Evolutionary conservation across 768 basidiomycete species (phyloP).

Genomic region (Rhodotorula sphaerocarpa): DNA sequence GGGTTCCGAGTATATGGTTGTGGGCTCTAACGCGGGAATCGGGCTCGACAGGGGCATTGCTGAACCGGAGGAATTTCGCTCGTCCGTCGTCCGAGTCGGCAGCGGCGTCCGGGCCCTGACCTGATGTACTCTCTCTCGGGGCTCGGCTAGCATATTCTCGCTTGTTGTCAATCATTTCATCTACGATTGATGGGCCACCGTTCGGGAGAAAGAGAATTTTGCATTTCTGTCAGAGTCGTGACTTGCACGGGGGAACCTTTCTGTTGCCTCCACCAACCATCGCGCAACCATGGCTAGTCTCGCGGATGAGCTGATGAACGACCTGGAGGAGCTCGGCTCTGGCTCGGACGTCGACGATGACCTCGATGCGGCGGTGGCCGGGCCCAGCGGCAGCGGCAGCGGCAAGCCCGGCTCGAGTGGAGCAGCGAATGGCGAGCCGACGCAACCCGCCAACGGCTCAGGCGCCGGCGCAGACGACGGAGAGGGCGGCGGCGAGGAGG

Average conservation of each 20-base stretch:
- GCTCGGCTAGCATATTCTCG: neutral
- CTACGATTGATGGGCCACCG: too few species aligned
- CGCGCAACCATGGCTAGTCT: constrained; percentile 46
- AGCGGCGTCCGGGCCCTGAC: neutral
- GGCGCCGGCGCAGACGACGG: constrained; percentile 42
- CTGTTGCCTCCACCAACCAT: too few species aligned
- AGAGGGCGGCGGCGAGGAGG: constrained; percentile 43
- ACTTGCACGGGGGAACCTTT: too few species aligned
- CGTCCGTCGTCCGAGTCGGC: neutral
- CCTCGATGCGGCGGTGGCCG: constrained; percentile 38
- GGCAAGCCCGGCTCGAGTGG: constrained; percentile 21
- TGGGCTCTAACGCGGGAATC: too few species aligned
- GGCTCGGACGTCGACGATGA: constrained; percentile 52
- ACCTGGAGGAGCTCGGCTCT: constrained; percentile 58
- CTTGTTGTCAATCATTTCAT: neutral
- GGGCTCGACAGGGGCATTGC: constrained; percentile 9
- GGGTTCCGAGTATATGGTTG: neutral
- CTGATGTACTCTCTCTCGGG: too few species aligned
- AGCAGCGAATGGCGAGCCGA: neutral
- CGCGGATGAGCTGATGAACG: constrained; percentile 85
- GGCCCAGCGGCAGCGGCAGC: constrained; percentile 41
- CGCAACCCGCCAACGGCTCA: constrained; percentile 44
- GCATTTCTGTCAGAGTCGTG: too few species aligned
- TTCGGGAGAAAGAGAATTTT: too few species aligned
- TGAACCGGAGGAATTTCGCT: constrained; percentile 12